Percentiles rank a stretch among this genome's conserved stretches.
Evolutionary conservation across 441 rosid species (phyloP).

Genomic region (Aleurites moluccanus): DNA sequence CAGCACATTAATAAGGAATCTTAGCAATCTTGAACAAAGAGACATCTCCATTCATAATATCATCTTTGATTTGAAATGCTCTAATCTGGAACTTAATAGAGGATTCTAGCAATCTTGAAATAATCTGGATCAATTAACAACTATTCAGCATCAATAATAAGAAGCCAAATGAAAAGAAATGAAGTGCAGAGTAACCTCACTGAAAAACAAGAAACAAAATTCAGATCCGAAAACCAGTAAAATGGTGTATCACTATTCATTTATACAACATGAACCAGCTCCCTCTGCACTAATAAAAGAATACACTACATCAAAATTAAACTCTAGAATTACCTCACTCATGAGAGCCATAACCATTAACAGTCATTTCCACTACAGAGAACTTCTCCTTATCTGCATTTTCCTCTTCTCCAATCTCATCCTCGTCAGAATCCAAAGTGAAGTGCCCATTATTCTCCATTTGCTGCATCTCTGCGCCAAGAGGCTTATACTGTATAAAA

Average conservation of each 20-base stretch:
- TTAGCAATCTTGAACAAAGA: neutral
- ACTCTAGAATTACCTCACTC: slow-evolving; percentile 36
- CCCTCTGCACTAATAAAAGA: slow-evolving; percentile 7
- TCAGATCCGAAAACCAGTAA: neutral
- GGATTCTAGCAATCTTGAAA: neutral
- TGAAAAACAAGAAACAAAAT: neutral
- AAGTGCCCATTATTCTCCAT: slow-evolving; percentile 47
- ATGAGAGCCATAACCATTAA: slow-evolving; percentile 55
- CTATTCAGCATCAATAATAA: neutral
- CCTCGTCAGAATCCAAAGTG: slow-evolving; percentile 78
- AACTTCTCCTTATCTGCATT: slow-evolving; percentile 29
- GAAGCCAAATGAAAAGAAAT: neutral
- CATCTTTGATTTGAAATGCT: neutral
- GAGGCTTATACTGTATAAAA: slow-evolving; percentile 50
- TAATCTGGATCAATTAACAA: neutral
- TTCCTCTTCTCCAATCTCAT: slow-evolving; percentile 48
- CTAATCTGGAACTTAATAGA: neutral
- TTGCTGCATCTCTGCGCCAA: slow-evolving; percentile 59
- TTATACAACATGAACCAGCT: neutral
- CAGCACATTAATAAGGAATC: too few species aligned
- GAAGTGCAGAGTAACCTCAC: neutral
- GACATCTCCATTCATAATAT: neutral
- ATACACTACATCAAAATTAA: neutral
- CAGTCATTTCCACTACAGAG: slow-evolving; percentile 35
- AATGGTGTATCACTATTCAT: neutral